phyloP scores from a whole-genome alignment of 768 basidiomycete genomes.

The Mycena olivaceomarginata region DNA sequence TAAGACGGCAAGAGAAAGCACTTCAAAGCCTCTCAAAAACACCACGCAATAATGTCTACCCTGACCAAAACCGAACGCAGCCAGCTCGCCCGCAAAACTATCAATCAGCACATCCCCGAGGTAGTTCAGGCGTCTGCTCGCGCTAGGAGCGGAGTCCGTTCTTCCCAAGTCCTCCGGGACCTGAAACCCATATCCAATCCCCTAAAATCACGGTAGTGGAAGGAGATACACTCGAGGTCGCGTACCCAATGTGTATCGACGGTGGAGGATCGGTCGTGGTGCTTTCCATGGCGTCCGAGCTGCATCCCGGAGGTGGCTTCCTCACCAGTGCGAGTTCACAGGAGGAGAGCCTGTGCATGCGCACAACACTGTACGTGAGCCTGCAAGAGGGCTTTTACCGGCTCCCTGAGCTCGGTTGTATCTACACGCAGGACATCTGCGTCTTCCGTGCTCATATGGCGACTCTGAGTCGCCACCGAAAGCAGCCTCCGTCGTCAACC shows the following conservation, averaged over 20 bases:
- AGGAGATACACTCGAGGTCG: conserved; percentile 45
- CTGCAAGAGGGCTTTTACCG: conserved; percentile 45
- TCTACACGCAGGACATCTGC: conserved; percentile 46
- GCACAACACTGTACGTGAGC: conserved; percentile 45
- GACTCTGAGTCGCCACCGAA: not conserved
- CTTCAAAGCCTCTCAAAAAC: not conserved
- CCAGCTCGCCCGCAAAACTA: conserved; percentile 42
- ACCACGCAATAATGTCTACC: not conserved
- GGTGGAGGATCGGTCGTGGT: conserved; percentile 38
- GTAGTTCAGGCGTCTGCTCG: conserved; percentile 43
- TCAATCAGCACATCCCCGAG: conserved; percentile 43
- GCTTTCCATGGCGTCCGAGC: conserved; percentile 47
- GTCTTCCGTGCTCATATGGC: conserved; percentile 45
- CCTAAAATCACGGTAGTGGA: conserved; percentile 40
- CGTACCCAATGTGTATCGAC: conserved; percentile 26
- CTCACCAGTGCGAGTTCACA: conserved; percentile 44
- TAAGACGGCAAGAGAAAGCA: not conserved
- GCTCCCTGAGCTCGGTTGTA: conserved; percentile 43
- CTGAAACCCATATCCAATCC: conserved; percentile 7
- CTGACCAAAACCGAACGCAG: conserved; percentile 37
- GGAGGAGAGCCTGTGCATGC: conserved; percentile 48
- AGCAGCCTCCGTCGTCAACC: conserved; percentile 27
- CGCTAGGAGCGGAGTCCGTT: conserved; percentile 38
- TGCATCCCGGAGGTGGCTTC: conserved; percentile 46
- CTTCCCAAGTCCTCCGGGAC: conserved; percentile 40